These are phyloP conservation scores for Phytophthora cajani DNA, from an alignment of 352 stramenopile genomes.

Conservation along the genomic window DNA sequence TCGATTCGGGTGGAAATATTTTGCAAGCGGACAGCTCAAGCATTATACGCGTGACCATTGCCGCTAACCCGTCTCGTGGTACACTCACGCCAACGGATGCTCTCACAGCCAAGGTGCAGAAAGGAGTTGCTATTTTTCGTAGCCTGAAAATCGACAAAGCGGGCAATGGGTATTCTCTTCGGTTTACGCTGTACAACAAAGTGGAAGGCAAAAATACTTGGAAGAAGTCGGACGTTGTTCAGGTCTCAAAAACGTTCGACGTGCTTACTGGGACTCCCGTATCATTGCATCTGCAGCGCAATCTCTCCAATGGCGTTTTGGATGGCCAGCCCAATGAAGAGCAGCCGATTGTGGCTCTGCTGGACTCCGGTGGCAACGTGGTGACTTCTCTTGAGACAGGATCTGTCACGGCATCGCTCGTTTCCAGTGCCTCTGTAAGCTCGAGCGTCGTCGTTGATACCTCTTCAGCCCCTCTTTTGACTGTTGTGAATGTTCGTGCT, in stretches of 20 bases:
- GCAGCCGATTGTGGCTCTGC: conserved; percentile 69
- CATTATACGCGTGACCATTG: conserved; percentile 65
- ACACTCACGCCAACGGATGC: conserved; percentile 50
- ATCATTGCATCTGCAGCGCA: conserved; percentile 53
- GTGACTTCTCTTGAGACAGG: conserved; percentile 56
- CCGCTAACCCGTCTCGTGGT: conserved; percentile 74
- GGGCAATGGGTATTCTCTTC: conserved; percentile 76
- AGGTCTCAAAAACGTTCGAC: conserved; percentile 68
- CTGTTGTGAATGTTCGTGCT: conserved; percentile 50
- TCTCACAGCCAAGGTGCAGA: conserved; percentile 48
- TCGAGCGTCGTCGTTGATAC: conserved; percentile 78
- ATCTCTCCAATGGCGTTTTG: conserved; percentile 69
- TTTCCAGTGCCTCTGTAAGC: conserved; percentile 65
- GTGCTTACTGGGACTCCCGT: conserved; percentile 58
- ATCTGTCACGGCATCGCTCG: conserved; percentile 56
- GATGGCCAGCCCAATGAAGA: conserved; percentile 80
- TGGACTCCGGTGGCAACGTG: conserved; percentile 75
- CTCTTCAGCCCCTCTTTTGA: conserved; percentile 47
- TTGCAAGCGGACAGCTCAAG: conserved; percentile 75
- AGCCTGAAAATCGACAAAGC: conserved; percentile 78
- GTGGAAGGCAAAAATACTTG: conserved; percentile 43
- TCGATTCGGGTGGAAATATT: conserved; percentile 77
- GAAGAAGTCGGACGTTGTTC: conserved; percentile 56
- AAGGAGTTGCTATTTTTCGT: conserved; percentile 73
- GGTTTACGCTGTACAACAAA: conserved; percentile 73